A percentile compares a stretch with the other conserved stretches of the same genome.
These are phyloP conservation scores for Eutrema salsugineum DNA, from an alignment of 441 rosid genomes.

Conservation along the genomic window DNA sequence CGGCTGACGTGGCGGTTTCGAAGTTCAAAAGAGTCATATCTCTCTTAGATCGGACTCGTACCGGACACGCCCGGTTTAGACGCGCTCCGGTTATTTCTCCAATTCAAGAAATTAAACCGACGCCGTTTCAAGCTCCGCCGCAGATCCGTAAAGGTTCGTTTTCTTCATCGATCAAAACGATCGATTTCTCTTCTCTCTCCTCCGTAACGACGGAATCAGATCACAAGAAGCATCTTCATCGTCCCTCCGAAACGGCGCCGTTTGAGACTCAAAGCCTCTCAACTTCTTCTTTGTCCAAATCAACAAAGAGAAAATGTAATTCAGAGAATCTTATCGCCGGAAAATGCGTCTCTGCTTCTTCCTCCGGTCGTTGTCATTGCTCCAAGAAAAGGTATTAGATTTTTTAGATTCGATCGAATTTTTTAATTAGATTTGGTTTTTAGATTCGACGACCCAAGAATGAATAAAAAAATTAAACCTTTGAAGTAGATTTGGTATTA, in stretches of 20 bases:
- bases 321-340: slow-evolving; percentile 47
- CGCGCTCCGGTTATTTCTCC: slow-evolving; percentile 45
- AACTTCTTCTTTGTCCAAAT: slow-evolving; percentile 46
- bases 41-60: slow-evolving; percentile 73
- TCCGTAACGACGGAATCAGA: slow-evolving; percentile 44
- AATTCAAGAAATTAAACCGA: slow-evolving; percentile 14
- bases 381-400: slow-evolving; percentile 53
- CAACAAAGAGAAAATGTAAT: slow-evolving; percentile 63
- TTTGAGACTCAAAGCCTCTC: slow-evolving; percentile 60
- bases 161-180: slow-evolving; percentile 36
- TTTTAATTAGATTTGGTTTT: background rate
- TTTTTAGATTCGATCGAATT: background rate
- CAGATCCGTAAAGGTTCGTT: slow-evolving; percentile 35
- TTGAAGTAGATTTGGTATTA: background rate
- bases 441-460: background rate
- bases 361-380: slow-evolving; percentile 71
- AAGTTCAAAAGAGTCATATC: slow-evolving; percentile 82
- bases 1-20: slow-evolving; percentile 72
- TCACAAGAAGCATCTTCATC: slow-evolving; percentile 20
- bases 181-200: slow-evolving; percentile 62
- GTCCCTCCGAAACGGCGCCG: slow-evolving; percentile 43
- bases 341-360: slow-evolving; percentile 40
- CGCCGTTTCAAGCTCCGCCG: slow-evolving; percentile 24
- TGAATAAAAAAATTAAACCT: background rate
- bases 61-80: slow-evolving; percentile 93